Evolutionary conservation across 495 filamentous ascomycete genomes (phyloP).

Genomic region (Gamarada debralockiae): DNA sequence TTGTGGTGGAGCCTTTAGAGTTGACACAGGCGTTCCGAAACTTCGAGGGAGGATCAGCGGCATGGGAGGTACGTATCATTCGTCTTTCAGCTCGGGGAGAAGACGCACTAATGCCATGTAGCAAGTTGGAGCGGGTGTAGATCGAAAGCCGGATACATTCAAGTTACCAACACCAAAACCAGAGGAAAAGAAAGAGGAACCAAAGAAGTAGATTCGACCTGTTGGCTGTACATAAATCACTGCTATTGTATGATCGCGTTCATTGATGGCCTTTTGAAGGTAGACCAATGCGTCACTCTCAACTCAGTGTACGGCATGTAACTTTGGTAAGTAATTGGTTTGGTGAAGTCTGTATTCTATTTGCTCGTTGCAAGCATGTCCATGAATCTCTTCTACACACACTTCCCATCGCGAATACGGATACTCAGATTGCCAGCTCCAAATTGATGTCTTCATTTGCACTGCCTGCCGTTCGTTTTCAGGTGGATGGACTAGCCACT

Average conservation of each 20-base stretch:
- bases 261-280: background rate
- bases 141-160: conserved; percentile 83
- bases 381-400: background rate
- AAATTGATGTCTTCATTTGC: too few species aligned
- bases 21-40: conserved; percentile 99
- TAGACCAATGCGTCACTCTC: too few species aligned
- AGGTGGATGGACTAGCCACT: too few species aligned
- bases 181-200: conserved; percentile 81
- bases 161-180: conserved; percentile 94
- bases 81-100: background rate
- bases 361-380: background rate
- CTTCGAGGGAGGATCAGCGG: conserved; percentile 81
- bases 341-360: background rate
- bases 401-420: background rate
- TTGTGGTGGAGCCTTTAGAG: conserved; percentile 95
- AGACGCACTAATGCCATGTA: conserved; percentile 31
- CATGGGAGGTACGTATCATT: conserved; percentile 46
- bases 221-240: conserved; percentile 20
- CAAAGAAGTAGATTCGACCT: conserved; percentile 65
- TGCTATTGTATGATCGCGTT: conserved; percentile 10
- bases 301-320: too few species aligned
- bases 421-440: background rate
- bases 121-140: conserved; percentile 77
- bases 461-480: too few species aligned
- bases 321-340: too few species aligned